Evolutionary conservation across 495 filamentous ascomycete genomes (phyloP).

Genomic region (Aspergillus ellipticus): DNA sequence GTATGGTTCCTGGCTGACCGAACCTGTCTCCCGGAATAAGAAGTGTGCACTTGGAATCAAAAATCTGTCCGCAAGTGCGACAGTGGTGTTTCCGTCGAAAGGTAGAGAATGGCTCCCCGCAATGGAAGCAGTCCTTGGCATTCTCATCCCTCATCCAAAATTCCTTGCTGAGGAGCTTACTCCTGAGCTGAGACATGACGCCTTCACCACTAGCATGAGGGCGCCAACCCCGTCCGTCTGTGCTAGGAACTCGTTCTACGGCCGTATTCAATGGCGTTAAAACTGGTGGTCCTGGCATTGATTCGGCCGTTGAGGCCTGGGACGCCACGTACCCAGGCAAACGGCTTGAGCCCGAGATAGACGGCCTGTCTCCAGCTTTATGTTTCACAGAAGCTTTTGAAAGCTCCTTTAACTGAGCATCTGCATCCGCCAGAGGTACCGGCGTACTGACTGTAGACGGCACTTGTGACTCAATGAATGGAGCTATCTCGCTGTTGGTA

Average conservation of each 20-base stretch:
- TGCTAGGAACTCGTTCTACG: constrained; percentile 16
- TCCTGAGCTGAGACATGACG: constrained; percentile 56
- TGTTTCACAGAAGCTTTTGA: constrained; percentile 18
- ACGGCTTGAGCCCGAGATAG: constrained; percentile 22
- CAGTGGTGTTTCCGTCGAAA: constrained; percentile 97
- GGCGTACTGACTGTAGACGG: constrained; percentile 40
- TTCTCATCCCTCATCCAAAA: constrained; percentile 99
- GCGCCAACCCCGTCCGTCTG: constrained; percentile 20
- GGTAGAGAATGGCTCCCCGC: constrained; percentile 83
- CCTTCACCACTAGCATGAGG: constrained; percentile 23
- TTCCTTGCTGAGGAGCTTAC: constrained; percentile 83
- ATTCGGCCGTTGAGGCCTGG: constrained; percentile 33
- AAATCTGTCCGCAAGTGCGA: constrained; percentile 88
- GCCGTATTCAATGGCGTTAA: constrained; percentile 33
- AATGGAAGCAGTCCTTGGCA: constrained; percentile 94
- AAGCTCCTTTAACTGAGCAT: constrained; percentile 23
- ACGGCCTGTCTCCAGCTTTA: constrained; percentile 22
- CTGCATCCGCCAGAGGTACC: constrained; percentile 30
- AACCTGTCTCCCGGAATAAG: constrained; percentile 81
- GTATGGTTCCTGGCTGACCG: constrained; percentile 78
- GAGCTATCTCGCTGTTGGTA: constrained; percentile 31
- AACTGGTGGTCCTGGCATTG: constrained; percentile 24
- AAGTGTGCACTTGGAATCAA: constrained; percentile 93
- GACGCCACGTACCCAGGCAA: constrained; percentile 35
- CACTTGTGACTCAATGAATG: constrained; percentile 37